Evolutionary conservation across 2,329 filamentous ascomycete species (phyloP).

Genomic region (Dactylellina sp.): DNA sequence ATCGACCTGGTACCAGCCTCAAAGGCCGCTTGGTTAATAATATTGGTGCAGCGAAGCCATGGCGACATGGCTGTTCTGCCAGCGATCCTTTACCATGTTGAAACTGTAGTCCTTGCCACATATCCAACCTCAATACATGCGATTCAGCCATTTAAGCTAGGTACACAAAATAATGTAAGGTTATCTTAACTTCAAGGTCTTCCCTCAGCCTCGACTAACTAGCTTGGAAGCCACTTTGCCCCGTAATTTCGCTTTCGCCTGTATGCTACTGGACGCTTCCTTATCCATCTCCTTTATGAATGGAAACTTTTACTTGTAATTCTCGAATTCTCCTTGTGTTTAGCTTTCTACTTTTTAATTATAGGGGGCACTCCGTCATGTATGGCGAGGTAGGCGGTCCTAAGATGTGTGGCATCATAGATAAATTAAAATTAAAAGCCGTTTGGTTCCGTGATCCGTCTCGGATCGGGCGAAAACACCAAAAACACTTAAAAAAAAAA

Average conservation of each 20-base stretch:
- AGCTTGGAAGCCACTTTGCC: neutral
- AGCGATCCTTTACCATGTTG: too few relatives aligned
- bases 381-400: too few relatives aligned
- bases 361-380: too few relatives aligned
- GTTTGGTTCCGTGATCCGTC: neutral
- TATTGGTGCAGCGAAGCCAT: neutral
- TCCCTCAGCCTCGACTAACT: neutral
- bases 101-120: too few relatives aligned
- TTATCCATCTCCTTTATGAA: neutral
- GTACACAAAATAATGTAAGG: neutral
- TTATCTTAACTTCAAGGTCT: neutral
- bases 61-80: neutral
- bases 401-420: too few relatives aligned
- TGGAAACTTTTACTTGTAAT: too few relatives aligned
- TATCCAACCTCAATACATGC: too few relatives aligned
- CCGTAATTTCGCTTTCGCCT: constrained; percentile 6
- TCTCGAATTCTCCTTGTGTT: too few relatives aligned
- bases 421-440: constrained; percentile 5
- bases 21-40: neutral
- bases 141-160: neutral
- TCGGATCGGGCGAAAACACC: neutral
- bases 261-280: neutral
- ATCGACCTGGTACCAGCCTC: neutral
- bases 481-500: neutral
- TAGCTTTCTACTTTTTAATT: too few relatives aligned